Base-by-base conservation (phyloP, 2,329 filamentous ascomycete species). In the Bipolaris zeicola region DNA sequence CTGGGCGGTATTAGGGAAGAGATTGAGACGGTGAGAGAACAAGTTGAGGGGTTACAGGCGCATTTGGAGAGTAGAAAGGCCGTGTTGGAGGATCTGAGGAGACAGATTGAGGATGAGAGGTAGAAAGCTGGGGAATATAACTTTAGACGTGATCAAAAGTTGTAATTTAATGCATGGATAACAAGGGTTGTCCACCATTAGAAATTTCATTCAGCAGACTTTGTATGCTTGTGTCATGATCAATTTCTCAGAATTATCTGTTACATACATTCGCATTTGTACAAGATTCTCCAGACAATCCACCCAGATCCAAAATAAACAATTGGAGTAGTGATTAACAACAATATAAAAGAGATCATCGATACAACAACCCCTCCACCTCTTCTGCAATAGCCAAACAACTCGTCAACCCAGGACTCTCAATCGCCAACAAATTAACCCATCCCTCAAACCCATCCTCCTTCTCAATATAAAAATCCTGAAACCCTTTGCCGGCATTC, bases 401-500 rank as follows among this genome's bases (percentile, higher is more conserved):
- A 74, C 91, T 95, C 44, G 94, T 98, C 75, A 98, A 78, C 4
- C 94, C 94, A 0, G 94, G 94, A 76, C 91, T 96, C 80, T 98
- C 94, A 65, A 97, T 97, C 0, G 92, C 94, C 66, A 98, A 72
- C 64, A 98, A 73, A 79, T 97, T 97, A 7, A 98, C 83, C 83
- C 94, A 97, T 1, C 91, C 93, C 1, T 84, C 78, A 67, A 85
- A 92, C 0, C 90, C 92, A 1, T 91, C 84, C 76, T 96, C 93
- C 65, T 84, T 85, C 58, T 82, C 77, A 43, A 99, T 89, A 14
- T 91, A 81, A 72, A 99, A 98, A 74, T 99, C 95, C 60, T 89
- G 82, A 70, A 96, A 96, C 0, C 85, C 87, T 8, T 26, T 24
- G 60, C 85, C 84, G 5, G 80, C 79, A 18, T 84, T 79, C 24